A percentile compares a stretch with the other conserved stretches of the same genome.
phyloP scores from a whole-genome alignment of 306 rosid genomes.

The Ochetophila trinervis region DNA sequence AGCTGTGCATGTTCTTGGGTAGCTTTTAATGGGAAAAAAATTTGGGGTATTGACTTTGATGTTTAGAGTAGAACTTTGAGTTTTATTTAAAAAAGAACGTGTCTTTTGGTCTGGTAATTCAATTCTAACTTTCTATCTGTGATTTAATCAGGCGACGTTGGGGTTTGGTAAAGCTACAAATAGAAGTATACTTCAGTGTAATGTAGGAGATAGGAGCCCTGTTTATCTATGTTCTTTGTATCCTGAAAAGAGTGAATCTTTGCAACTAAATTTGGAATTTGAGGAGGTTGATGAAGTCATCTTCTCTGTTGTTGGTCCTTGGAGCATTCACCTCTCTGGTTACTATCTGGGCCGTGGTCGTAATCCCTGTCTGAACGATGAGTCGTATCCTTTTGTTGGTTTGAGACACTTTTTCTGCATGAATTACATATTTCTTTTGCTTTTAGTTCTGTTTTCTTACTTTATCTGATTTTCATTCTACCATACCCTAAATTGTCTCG shows the following conservation, averaged over 20 bases:
- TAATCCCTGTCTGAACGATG: conserved; percentile 21
- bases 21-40: too few species aligned
- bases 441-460: neutral
- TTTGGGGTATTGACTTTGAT: neutral
- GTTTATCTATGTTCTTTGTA: conserved; percentile 70
- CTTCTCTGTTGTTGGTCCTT: conserved; percentile 84
- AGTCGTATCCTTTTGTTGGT: conserved; percentile 62
- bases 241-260: conserved; percentile 63
- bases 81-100: neutral
- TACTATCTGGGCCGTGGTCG: conserved; percentile 40
- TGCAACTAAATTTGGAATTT: conserved; percentile 77
- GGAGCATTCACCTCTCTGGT: conserved; percentile 83
- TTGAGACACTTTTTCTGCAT: neutral
- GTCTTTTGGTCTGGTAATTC: conserved; percentile 6
- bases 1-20: conserved; percentile 1
- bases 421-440: neutral
- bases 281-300: conserved; percentile 73
- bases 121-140: neutral
- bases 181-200: conserved; percentile 81
- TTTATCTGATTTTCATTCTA: neutral
- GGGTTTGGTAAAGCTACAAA: conserved; percentile 55
- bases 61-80: neutral
- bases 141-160: conserved; percentile 54
- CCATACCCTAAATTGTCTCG: neutral
- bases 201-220: conserved; percentile 77